Conservation (phyloP, 306 rosid species). For the Cucurbita pepo region DNA sequence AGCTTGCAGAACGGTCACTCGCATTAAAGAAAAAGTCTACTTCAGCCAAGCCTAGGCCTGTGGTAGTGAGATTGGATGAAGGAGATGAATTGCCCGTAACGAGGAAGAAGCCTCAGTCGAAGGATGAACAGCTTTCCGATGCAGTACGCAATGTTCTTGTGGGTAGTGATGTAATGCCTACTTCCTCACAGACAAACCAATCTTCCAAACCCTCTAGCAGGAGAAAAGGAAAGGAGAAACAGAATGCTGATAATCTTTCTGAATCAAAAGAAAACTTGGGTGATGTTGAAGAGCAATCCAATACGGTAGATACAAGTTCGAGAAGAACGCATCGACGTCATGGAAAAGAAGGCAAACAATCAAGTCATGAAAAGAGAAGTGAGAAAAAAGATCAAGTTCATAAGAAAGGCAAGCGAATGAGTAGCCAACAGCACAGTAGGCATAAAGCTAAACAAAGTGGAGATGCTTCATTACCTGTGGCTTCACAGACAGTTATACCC, state of each 20-base stretch:
- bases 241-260: constrained; percentile 17
- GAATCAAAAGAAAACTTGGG: constrained; percentile 42
- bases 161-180: constrained; percentile 28
- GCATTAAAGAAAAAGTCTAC: constrained; percentile 50
- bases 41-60: constrained; percentile 71
- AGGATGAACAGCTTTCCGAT: constrained; percentile 54
- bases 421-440: constrained; percentile 40
- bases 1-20: constrained; percentile 59
- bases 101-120: constrained; percentile 30
- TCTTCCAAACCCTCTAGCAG: constrained; percentile 31
- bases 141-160: constrained; percentile 54
- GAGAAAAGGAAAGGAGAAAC: constrained; percentile 58
- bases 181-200: constrained; percentile 20
- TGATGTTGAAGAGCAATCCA: constrained; percentile 28
- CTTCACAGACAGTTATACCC: constrained; percentile 62
- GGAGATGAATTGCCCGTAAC: constrained; percentile 35
- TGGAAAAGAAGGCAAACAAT: constrained; percentile 38
- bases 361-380: constrained; percentile 30
- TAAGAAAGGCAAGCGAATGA: constrained; percentile 44
- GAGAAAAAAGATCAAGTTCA: constrained; percentile 38
- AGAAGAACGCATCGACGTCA: constrained; percentile 38
- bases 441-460: constrained; percentile 52
- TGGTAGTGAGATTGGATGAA: constrained; percentile 81
- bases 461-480: constrained; percentile 41
- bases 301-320: constrained; percentile 24